phyloP scores from a whole-genome alignment of 495 filamentous ascomycete genomes.

The Aspergillus funiculosus region DNA sequence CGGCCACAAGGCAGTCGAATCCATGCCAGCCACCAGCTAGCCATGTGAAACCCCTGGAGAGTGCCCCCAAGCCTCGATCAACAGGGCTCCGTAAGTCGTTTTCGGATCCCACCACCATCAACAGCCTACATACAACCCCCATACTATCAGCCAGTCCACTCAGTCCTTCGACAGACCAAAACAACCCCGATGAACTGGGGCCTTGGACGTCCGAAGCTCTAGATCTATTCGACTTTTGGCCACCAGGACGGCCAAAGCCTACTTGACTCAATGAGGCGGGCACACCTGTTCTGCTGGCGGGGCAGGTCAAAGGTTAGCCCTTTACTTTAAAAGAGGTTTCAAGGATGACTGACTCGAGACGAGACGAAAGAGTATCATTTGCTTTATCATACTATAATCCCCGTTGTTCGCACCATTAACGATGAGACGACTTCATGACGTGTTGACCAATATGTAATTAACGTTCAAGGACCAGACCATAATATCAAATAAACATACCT shows the following conservation, averaged over 20 bases:
- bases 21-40: no score
- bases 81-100: slow-evolving; percentile 30
- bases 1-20: no score
- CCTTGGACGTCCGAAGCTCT: slow-evolving; percentile 56
- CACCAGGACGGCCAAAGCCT: slow-evolving; percentile 35
- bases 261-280: slow-evolving; percentile 12
- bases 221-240: slow-evolving; percentile 56
- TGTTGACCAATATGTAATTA: no score
- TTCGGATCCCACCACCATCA: slow-evolving; percentile 29
- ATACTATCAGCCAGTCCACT: slow-evolving; percentile 19
- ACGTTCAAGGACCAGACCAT: no score
- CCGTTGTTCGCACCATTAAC: no score
- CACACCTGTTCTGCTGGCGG: slow-evolving; percentile 17
- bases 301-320: neutral
- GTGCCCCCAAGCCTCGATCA: slow-evolving; percentile 17
- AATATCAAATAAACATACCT: no score
- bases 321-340: no score
- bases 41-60: neutral
- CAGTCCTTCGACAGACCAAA: slow-evolving; percentile 12
- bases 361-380: no score
- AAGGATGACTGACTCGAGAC: no score
- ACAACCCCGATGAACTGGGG: slow-evolving; percentile 24
- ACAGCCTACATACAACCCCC: slow-evolving; percentile 13
- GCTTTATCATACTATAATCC: no score
- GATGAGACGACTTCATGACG: no score